Percentiles rank a stretch among this genome's conserved stretches.
These are phyloP conservation scores for Melastoma malabathricum DNA, from an alignment of 345 rosid species.

Conservation along the genomic window DNA sequence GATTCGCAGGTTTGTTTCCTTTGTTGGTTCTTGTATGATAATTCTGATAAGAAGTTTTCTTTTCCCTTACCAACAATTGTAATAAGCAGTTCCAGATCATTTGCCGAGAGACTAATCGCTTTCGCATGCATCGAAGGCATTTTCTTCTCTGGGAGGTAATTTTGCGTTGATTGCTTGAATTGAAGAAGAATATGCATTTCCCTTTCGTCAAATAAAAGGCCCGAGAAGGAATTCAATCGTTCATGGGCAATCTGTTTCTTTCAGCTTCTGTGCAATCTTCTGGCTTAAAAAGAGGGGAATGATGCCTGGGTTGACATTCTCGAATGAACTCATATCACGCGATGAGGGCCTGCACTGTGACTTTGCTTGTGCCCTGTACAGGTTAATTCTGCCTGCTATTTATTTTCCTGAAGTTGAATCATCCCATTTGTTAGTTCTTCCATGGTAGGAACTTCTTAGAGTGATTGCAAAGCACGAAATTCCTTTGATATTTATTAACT, in stretches of 20 bases:
- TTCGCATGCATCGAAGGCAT: constrained; percentile 90
- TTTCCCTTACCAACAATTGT: not conserved
- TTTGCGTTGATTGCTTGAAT: not conserved
- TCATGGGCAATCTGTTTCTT: constrained; percentile 8
- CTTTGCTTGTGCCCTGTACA: constrained; percentile 85
- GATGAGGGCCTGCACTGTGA: constrained; percentile 94
- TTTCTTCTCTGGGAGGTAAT: constrained; percentile 88
- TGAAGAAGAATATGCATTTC: no score
- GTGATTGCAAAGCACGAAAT: not conserved
- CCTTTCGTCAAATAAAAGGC: no score
- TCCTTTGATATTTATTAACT: not conserved
- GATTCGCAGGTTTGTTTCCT: constrained; percentile 45
- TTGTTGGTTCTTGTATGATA: not conserved
- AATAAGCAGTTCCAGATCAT: constrained; percentile 48
- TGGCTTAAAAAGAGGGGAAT: constrained; percentile 95
- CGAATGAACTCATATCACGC: constrained; percentile 87
- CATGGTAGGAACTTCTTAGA: not conserved
- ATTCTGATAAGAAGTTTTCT: not conserved
- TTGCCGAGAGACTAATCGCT: constrained; percentile 74
- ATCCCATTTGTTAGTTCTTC: no score
- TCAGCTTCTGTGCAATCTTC: constrained; percentile 90
- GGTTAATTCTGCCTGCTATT: constrained; percentile 18
- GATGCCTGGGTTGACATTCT: constrained; percentile 92
- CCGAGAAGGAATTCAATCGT: not conserved
- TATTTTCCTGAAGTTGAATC: no score